These are phyloP conservation scores for Plantago coronopus DNA, from an alignment of 305 asterid species.

Conservation along the genomic window DNA sequence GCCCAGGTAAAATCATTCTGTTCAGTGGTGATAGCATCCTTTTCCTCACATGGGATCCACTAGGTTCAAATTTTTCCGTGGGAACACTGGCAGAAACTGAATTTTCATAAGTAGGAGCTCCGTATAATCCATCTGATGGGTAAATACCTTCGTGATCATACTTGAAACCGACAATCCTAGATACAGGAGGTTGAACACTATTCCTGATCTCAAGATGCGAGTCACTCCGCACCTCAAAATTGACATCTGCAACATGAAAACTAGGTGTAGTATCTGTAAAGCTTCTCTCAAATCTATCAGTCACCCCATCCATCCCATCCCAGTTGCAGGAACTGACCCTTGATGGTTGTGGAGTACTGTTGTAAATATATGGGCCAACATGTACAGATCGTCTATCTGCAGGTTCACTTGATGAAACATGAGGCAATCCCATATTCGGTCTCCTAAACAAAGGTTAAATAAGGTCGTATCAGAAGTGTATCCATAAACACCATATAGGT, in stretches of 20 bases:
- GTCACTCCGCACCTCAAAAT: constrained; percentile 24
- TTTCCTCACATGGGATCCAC: constrained; percentile 54
- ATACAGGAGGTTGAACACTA: constrained; percentile 41
- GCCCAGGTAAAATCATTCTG: constrained; percentile 39
- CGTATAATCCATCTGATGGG: constrained; percentile 24
- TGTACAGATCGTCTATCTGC: constrained; percentile 36
- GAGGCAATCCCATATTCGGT: constrained; percentile 59
- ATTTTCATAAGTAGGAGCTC: constrained; percentile 20
- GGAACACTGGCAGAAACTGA: constrained; percentile 24
- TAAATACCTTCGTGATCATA: constrained; percentile 26
- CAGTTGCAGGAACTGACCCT: constrained; percentile 26
- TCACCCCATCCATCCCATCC: constrained; percentile 34
- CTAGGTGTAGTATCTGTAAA: constrained; percentile 22
- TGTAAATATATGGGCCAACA: constrained; percentile 29
- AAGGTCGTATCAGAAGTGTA: background rate
- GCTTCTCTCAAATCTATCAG: constrained; percentile 26
- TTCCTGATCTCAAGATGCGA: constrained; percentile 27
- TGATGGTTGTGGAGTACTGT: constrained; percentile 29
- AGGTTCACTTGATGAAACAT: constrained; percentile 40
- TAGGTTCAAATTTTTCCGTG: constrained; percentile 31
- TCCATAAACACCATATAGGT: background rate
- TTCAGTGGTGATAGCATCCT: constrained; percentile 65
- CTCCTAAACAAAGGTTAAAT: constrained; percentile 6
- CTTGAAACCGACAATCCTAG: constrained; percentile 63
- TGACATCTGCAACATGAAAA: constrained; percentile 23